Percentiles rank a stretch among this genome's conserved stretches.
Evolutionary conservation across 331 rosid genomes (phyloP).

Genomic region (Telfairia occidentalis): DNA sequence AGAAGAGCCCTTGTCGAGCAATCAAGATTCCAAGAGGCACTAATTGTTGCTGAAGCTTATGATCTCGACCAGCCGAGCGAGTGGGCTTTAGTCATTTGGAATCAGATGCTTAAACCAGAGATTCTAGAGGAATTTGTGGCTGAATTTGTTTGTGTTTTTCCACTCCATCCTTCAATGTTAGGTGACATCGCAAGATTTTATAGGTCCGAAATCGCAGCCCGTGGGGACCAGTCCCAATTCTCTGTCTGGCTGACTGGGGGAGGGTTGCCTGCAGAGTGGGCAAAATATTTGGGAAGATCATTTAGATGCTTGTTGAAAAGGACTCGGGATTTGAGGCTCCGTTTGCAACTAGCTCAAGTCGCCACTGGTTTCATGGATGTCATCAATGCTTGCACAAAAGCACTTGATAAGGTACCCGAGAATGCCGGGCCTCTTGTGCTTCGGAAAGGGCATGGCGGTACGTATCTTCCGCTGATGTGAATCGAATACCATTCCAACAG

Average conservation of each 20-base stretch:
- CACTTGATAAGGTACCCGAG: conserved; percentile 74
- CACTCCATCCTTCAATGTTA: conserved; percentile 87
- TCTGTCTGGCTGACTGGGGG: conserved; percentile 98
- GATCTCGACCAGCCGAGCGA: conserved; percentile 89
- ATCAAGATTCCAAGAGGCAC: conserved; percentile 87
- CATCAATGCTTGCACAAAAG: conserved; percentile 39
- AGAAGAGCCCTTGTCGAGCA: conserved; percentile 81
- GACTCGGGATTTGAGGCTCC: conserved; percentile 77
- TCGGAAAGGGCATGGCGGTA: conserved; percentile 93
- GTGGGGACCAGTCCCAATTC: conserved; percentile 96
- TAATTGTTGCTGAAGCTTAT: conserved; percentile 95
- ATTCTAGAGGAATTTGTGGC: conserved; percentile 84
- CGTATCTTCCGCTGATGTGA: conserved; percentile 91
- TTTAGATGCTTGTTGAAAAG: conserved; percentile 78
- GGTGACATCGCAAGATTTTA: conserved; percentile 71
- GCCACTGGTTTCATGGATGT: conserved; percentile 82
- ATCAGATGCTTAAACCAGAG: conserved; percentile 96
- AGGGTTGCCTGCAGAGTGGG: conserved; percentile 97
- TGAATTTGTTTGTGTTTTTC: conserved; percentile 81
- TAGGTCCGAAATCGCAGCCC: conserved; percentile 81
- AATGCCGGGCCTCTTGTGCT: conserved; percentile 76
- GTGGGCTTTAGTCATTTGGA: conserved; percentile 97
- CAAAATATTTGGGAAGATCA: conserved; percentile 82
- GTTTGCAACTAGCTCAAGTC: conserved; percentile 53
- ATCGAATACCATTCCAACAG: not conserved